Evolutionary conservation across 331 rosid species (phyloP).

Genomic region (Rhamnella rubrinervis): DNA sequence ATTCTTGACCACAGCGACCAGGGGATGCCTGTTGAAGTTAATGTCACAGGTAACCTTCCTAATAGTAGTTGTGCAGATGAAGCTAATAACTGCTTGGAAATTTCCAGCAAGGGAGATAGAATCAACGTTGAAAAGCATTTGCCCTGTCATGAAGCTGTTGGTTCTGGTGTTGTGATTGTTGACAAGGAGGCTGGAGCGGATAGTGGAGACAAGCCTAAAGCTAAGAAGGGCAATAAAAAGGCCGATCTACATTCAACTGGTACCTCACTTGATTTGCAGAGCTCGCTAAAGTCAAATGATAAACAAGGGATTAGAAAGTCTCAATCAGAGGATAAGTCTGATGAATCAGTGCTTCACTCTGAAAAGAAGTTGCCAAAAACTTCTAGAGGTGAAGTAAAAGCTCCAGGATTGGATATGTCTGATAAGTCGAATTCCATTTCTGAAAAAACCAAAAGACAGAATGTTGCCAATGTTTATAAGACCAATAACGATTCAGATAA

Average conservation of each 20-base stretch:
- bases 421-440: slow-evolving; percentile 33
- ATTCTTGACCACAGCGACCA: slow-evolving; percentile 1
- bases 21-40: slow-evolving; percentile 10
- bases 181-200: slow-evolving; percentile 23
- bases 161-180: slow-evolving; percentile 19
- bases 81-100: slow-evolving; percentile 18
- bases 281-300: slow-evolving; percentile 10
- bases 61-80: not conserved
- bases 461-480: slow-evolving; percentile 30
- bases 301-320: slow-evolving; percentile 24
- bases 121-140: slow-evolving; percentile 18
- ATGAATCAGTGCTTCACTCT: slow-evolving; percentile 23
- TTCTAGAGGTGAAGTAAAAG: slow-evolving; percentile 29
- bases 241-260: slow-evolving; percentile 17
- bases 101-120: slow-evolving; percentile 10
- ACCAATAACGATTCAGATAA: slow-evolving; percentile 22
- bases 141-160: slow-evolving; percentile 16
- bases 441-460: slow-evolving; percentile 32
- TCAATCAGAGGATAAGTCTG: slow-evolving; percentile 27
- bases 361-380: slow-evolving; percentile 36
- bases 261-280: slow-evolving; percentile 18
- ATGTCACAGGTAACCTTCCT: slow-evolving; percentile 4
- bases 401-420: slow-evolving; percentile 34
- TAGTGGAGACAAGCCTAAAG: slow-evolving; percentile 11
- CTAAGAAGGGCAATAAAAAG: slow-evolving; percentile 15